Conservation (phyloP, 371 early-diverging fungal species). For the Mucor racemosus region DNA sequence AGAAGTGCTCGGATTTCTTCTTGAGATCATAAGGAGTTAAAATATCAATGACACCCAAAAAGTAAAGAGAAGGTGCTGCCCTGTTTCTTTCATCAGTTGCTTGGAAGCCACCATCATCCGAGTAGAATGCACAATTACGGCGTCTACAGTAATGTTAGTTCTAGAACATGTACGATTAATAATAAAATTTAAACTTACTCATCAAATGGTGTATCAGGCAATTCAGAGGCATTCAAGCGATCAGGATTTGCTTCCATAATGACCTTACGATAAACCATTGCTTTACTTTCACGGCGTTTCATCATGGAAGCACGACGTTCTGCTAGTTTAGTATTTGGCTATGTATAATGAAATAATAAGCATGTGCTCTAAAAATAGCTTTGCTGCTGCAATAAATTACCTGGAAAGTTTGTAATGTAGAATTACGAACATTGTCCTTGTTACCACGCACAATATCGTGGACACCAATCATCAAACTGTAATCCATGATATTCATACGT, state of each 20-base stretch:
- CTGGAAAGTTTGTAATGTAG: slow-evolving; percentile 73
- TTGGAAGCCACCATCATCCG: slow-evolving; percentile 90
- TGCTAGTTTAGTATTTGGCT: slow-evolving; percentile 56
- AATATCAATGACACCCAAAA: slow-evolving; percentile 96
- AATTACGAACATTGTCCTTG: slow-evolving; percentile 83
- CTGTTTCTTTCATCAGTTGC: slow-evolving; percentile 77
- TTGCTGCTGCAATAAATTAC: slow-evolving; percentile 8
- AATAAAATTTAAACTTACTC: slow-evolving; percentile 44
- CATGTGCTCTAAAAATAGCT: background rate
- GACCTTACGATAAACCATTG: slow-evolving; percentile 70
- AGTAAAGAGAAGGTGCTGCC: slow-evolving; percentile 79
- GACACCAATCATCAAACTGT: slow-evolving; percentile 88
- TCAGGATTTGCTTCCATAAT: slow-evolving; percentile 74
- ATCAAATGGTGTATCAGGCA: slow-evolving; percentile 52
- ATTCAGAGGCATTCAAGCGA: slow-evolving; percentile 57
- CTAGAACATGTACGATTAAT: background rate
- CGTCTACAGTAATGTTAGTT: slow-evolving; percentile 47
- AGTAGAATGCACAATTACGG: slow-evolving; percentile 79
- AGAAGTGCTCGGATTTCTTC: slow-evolving; percentile 90
- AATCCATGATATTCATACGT: slow-evolving; percentile 87
- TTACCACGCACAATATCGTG: slow-evolving; percentile 87
- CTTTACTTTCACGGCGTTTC: slow-evolving; percentile 64
- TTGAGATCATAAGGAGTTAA: too few species aligned
- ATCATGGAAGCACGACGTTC: slow-evolving; percentile 45
- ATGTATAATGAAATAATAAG: slow-evolving; percentile 2